These are phyloP conservation scores for Brasenia schreberi DNA, from an alignment of 164 flowering plant genomes.

Conservation along the genomic window DNA sequence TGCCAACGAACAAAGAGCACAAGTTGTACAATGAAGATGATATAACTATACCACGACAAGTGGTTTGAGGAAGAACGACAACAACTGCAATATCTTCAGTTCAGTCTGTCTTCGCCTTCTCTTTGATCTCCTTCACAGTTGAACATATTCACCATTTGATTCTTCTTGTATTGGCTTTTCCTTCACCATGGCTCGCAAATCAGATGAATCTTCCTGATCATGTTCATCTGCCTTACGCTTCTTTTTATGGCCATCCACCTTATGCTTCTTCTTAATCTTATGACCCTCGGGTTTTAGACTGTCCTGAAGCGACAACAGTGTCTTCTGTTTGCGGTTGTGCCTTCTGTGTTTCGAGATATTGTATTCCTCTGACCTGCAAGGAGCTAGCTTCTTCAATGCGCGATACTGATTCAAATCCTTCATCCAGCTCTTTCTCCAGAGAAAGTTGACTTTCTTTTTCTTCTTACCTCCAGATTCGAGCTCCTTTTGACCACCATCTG, in stretches of 20 bases:
- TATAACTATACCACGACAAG: no score
- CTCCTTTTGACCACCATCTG: slow-evolving; percentile 14
- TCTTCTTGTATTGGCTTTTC: slow-evolving; percentile 1
- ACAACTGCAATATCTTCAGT: slow-evolving; percentile 32
- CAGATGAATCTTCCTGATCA: background rate
- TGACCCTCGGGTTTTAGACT: slow-evolving; percentile 3
- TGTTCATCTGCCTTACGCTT: no score
- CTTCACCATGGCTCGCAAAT: background rate
- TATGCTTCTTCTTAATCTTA: slow-evolving; percentile 9
- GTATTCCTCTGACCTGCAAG: slow-evolving; percentile 62
- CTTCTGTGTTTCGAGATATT: slow-evolving; percentile 45
- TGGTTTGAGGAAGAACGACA: slow-evolving; percentile 5
- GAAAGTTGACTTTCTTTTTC: slow-evolving; percentile 41
- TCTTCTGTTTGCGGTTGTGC: slow-evolving; percentile 29
- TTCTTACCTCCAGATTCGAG: slow-evolving; percentile 25
- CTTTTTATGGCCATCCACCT: no score
- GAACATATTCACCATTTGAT: slow-evolving; percentile 19
- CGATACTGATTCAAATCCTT: slow-evolving; percentile 60
- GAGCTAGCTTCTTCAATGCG: slow-evolving; percentile 76
- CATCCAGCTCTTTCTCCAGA: slow-evolving; percentile 34
- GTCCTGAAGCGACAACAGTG: slow-evolving; percentile 20
- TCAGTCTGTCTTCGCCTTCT: slow-evolving; percentile 36
- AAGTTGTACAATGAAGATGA: no score
- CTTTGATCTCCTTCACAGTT: slow-evolving; percentile 28
- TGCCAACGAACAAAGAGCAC: no score